Evolutionary conservation across 495 filamentous ascomycete genomes (phyloP), one percentile per base, ranked within the genome.

Genomic region (Hypoxylon fuscum): DNA sequence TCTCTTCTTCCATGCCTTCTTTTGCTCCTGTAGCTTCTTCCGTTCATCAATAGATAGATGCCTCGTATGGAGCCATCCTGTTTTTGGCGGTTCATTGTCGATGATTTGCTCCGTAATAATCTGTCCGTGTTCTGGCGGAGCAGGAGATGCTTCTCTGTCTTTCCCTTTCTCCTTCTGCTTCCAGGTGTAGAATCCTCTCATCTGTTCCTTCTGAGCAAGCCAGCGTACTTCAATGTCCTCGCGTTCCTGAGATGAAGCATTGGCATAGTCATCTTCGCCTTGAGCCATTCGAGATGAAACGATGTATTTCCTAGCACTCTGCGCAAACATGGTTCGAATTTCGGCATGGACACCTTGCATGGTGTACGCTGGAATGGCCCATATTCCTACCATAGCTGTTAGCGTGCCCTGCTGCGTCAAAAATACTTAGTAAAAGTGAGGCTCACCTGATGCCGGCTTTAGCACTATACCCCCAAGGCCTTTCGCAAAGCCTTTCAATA

Each of bases 261-360:
- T 55, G 10, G 74, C 70, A 42, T 80, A 79, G 18, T 93, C 89
- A 43, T 87, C 82, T 41, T 86, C 80, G 2, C 91, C 91, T 70
- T 94, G 89, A 10, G 84, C 73, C 22, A 89, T 88, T 3, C 91
- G 81, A 21, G 90, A 84, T 1, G 88, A 81, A 31, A 91, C 79
- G 44, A 93, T 90, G 50, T 92, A 90, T 55, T 87, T 89, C 11
- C 86, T 76, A 38, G 86, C 85, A 52, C 81, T 87, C 21, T 79
- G 79, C 14, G 86, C 83, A 55, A 90, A 82, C 22, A 82, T 66
- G 23, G 83, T 88, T 27, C 87, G 82, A 17, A 93, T 77, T 63
- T 91, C 87, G 41, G 88, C 87, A 72, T 91, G 88, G 2, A 94
- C 76, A 1, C 92, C 92, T 54, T 87, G 85, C 76, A 91, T 84